Evolutionary conservation across 1,139 yeast genomes (phyloP).

Genomic region (Komagataea norvegica): DNA sequence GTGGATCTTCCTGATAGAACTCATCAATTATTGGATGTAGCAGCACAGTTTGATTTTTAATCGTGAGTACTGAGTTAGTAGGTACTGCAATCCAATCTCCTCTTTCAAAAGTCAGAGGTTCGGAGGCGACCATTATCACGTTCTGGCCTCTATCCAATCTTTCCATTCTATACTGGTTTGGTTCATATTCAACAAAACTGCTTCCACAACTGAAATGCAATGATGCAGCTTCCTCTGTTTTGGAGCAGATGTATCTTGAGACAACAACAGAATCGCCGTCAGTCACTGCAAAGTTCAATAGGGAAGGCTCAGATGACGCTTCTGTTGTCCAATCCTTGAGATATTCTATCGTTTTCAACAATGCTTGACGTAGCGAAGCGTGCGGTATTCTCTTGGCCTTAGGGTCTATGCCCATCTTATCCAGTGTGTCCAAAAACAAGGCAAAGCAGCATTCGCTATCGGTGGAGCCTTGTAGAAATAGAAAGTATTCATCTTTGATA

Average conservation of each 20-base stretch:
- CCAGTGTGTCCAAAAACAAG: slow-evolving; percentile 70
- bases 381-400: slow-evolving; percentile 49
- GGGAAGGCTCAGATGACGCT: slow-evolving; percentile 68
- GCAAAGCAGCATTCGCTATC: slow-evolving; percentile 97
- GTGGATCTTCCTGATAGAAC: slow-evolving; percentile 71
- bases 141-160: slow-evolving; percentile 88
- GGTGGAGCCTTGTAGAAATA: slow-evolving; percentile 84
- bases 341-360: slow-evolving; percentile 65
- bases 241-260: slow-evolving; percentile 82
- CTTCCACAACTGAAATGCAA: slow-evolving; percentile 93
- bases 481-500: slow-evolving; percentile 73
- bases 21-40: slow-evolving; percentile 91
- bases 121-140: slow-evolving; percentile 94
- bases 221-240: slow-evolving; percentile 93
- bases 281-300: slow-evolving; percentile 89
- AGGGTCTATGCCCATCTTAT: slow-evolving; percentile 74
- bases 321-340: slow-evolving; percentile 65
- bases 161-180: slow-evolving; percentile 91
- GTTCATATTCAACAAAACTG: slow-evolving; percentile 80
- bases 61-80: slow-evolving; percentile 81
- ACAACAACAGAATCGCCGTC: slow-evolving; percentile 90
- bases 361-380: slow-evolving; percentile 57
- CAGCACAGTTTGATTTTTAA: slow-evolving; percentile 78
- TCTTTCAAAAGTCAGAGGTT: slow-evolving; percentile 92
- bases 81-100: slow-evolving; percentile 98